Evolutionary conservation across 176 grass and related monocot species (phyloP), one percentile per base, ranked within the genome.

Genomic region (Hsuehochloa calcarea): DNA sequence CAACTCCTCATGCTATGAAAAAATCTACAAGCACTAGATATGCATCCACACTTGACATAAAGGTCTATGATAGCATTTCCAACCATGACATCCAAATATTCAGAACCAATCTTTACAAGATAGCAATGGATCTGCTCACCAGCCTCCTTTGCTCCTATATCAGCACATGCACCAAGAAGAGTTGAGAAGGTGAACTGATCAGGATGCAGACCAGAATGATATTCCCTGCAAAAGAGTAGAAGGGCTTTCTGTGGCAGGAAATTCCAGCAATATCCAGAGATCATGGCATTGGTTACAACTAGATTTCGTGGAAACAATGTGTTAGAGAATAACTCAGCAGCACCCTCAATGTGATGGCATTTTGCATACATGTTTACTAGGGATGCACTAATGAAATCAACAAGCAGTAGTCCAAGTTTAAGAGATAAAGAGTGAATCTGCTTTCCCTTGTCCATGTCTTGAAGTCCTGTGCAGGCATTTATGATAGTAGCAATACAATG

Each of bases 331-430:
- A 97, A 71, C 77, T 85, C 78, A 84, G 71, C 65, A 72, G 93
- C 91, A 74, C 69, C 75, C 19, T 79, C 67, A 52, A 90, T 90
- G 47, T 70, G 73, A 37, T 89, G 83, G 71, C 89, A 95, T 92
- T 98, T 98, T 83, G 91, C 92, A 66, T 98, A 98, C 96, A 98
- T 93, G 37, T 92, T 80, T 71, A 95, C 86, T 70, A 98, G 83
- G 60, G 96, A 98, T 78, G 93, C 87, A 77, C 72, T 80, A 59
- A 92, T 81, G 66, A 89, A 95, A 86, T 93, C 89, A 84, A 72
- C 85, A 87, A 72, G 59, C 68, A 88, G 76, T 40, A 93, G 43
- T 20, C 96, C 93, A 81, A 80, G 72, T 92, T 93, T 98, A 73
- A 98, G 68, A 80, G 75, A 77, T 81, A 98, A 84, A 47, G 87